These are phyloP conservation scores for Teratosphaeria pseudoeucalypti DNA, from an alignment of 2,329 filamentous ascomycete species.

Conservation along the genomic window DNA sequence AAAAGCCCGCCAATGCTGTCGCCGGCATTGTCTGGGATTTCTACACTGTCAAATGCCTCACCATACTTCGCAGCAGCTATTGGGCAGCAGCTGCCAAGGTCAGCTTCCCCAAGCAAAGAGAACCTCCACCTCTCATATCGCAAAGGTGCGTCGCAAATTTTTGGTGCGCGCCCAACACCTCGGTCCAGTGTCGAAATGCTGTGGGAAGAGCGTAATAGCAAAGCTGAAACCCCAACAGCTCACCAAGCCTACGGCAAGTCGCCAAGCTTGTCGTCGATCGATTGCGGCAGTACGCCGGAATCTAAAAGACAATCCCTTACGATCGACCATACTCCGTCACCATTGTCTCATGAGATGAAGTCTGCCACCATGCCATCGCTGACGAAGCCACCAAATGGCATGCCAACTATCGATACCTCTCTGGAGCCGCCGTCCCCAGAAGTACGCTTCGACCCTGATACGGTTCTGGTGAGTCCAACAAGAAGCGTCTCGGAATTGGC, in stretches of 20 bases:
- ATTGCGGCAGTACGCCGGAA: conserved; percentile 27
- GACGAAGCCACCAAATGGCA: conserved; percentile 8
- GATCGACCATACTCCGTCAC: conserved; percentile 11
- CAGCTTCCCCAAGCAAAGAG: conserved; percentile 37
- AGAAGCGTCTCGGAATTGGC: conserved; percentile 62
- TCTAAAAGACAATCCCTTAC: conserved; percentile 21
- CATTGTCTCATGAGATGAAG: conserved; percentile 11
- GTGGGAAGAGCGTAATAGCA: neutral
- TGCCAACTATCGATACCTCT: conserved; percentile 20
- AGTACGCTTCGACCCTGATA: conserved; percentile 8
- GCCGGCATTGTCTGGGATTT: conserved; percentile 17
- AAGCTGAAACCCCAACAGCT: conserved; percentile 5
- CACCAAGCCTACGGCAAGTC: conserved; percentile 20
- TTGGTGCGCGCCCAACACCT: conserved; percentile 24
- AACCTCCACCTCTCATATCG: conserved; percentile 40
- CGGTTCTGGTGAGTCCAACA: conserved; percentile 24
- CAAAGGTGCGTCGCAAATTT: conserved; percentile 40
- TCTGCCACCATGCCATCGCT: conserved; percentile 6
- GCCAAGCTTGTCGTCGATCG: conserved; percentile 36
- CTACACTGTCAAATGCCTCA: conserved; percentile 16
- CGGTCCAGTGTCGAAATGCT: neutral
- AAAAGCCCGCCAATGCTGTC: conserved; percentile 23
- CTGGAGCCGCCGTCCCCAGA: conserved; percentile 7
- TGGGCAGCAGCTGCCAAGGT: conserved; percentile 20
- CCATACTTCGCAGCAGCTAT: conserved; percentile 22